Evolutionary conservation across 345 rosid species (phyloP).

Genomic region (Excoecaria cochinchinensis): DNA sequence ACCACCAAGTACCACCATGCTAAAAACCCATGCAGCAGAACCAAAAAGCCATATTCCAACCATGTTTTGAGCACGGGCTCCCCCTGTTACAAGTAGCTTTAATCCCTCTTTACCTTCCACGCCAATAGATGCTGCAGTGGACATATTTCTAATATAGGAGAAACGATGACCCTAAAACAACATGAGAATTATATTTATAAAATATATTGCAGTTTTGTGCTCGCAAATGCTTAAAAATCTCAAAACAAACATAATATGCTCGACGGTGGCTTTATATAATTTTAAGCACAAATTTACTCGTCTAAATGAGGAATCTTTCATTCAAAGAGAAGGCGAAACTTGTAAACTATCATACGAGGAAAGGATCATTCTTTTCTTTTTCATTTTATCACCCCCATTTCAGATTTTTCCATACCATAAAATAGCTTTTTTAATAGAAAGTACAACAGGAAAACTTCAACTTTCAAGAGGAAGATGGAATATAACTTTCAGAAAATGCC

Average conservation of each 20-base stretch:
- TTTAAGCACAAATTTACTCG: not conserved
- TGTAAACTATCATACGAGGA: no score
- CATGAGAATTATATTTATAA: not conserved
- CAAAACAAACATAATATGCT: not conserved
- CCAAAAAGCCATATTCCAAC: conserved; percentile 95
- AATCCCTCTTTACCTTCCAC: conserved; percentile 51
- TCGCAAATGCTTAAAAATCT: not conserved
- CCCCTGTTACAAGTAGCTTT: conserved; percentile 73
- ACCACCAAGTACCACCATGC: conserved; percentile 90
- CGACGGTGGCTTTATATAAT: not conserved
- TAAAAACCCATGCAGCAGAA: conserved; percentile 93
- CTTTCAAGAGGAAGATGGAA: not conserved
- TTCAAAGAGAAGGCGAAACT: no score
- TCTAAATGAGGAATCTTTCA: not conserved
- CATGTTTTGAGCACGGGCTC: conserved; percentile 76
- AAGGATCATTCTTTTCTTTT: not conserved
- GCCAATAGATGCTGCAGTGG: conserved; percentile 46
- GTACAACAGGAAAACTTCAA: not conserved
- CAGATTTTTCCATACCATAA: not conserved
- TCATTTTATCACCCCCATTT: not conserved
- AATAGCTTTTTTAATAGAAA: not conserved
- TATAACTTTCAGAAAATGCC: not conserved
- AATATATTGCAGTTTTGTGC: not conserved
- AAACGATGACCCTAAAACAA: conserved; percentile 42
- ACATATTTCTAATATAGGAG: conserved; percentile 48